Percentiles rank a stretch among this genome's conserved stretches.
phyloP scores from a whole-genome alignment of 2,329 filamentous ascomycete genomes.

The Sporothrix pseudoabietina region DNA sequence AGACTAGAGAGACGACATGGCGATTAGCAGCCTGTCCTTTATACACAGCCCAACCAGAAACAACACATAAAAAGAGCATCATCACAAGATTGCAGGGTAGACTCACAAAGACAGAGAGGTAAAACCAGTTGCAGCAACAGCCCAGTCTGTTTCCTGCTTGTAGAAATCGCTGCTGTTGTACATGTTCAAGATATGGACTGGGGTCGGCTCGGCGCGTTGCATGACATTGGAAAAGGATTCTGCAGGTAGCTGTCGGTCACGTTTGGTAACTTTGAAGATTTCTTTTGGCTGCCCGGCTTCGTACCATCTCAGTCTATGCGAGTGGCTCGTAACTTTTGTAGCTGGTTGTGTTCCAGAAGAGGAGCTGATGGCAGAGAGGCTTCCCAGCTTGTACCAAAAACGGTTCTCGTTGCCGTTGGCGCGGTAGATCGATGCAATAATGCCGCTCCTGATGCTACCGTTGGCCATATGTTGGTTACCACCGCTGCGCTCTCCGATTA shows the following conservation, averaged over 20 bases:
- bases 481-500: background rate
- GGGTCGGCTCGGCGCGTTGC: background rate
- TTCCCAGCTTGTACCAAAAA: constrained; percentile 12
- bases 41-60: background rate
- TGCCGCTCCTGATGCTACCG: background rate
- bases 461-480: too few relatives aligned
- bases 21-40: background rate
- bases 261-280: background rate
- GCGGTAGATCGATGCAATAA: constrained; percentile 21
- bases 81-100: background rate
- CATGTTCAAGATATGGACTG: background rate
- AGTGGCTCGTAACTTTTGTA: too few relatives aligned
- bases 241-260: background rate
- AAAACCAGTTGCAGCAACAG: background rate
- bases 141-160: constrained; percentile 5
- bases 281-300: background rate
- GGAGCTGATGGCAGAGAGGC: background rate
- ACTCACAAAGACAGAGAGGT: background rate
- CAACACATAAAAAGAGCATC: background rate
- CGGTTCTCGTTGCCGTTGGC: background rate
- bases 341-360: too few relatives aligned
- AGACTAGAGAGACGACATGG: background rate
- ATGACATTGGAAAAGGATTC: background rate
- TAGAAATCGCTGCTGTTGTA: constrained; percentile 14
- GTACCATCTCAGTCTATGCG: background rate